Base-by-base conservation (phyloP, 1,284 basidiomycete genomes). In the Anthracocystis setariae region DNA sequence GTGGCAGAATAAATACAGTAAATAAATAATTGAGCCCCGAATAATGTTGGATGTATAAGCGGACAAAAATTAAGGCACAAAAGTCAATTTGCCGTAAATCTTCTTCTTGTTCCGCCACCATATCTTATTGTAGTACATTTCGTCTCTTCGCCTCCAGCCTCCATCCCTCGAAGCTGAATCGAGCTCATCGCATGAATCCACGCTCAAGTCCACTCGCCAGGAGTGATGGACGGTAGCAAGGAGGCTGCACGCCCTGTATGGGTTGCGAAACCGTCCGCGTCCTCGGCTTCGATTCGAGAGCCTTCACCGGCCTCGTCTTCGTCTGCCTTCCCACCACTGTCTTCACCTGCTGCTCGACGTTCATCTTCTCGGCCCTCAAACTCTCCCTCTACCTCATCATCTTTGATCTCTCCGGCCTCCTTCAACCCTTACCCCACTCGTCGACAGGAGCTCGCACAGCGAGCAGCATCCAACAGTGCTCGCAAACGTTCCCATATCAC, bases 351-450 rank as follows among this genome's bases (percentile, higher is more conserved):
- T 38, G 53, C 49, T 12, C 47, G 50, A 15, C 43, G 53, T 5
- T 18, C 52, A 0, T 53, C 53, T 10, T 47, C 44, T 13, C 64
- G 64, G 3, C 46, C 64, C 18, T 39, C 10, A 21, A 23, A 40
- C 8, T 39, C 23, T 20, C 29, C 40, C 1, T 57, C 54, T 2
- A 18, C 46, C 21, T 39, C 56, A 27, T 61, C 51, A 3, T 65
- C 64, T 18, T 46, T 67, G n/a, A 67, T 67, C 37, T 67, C 64
- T 0, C 40, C 53, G 15, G 32, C 61, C 2, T 57, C 60, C 5
- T 73, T 73, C 65, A 73, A 73, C 20, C 70, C 70, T 2, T 73
- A 73, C 24, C 70, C 70, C 3, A 68, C 70, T 0, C 64, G 70
- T 20, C 49, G 50, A 8, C 70, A 73, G 50, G 70, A 73, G 42